A percentile compares a stretch with the other conserved stretches of the same genome.
Evolutionary conservation across 345 rosid genomes (phyloP).

Genomic region (Euphorbia tirucalli): DNA sequence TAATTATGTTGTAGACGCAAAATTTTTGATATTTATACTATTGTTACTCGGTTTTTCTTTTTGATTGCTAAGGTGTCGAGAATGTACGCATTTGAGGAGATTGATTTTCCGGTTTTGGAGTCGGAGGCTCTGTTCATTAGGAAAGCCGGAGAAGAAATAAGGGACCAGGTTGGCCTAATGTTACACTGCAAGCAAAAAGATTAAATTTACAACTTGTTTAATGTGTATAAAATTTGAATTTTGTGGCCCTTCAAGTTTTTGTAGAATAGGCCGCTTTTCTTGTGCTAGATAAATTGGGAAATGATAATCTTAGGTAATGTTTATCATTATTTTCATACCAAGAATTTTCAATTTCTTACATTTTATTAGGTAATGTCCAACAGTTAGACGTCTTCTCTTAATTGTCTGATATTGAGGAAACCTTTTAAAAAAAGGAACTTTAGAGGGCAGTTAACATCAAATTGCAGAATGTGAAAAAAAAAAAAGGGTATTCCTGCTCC

Average conservation of each 20-base stretch:
- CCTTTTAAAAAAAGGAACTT: not conserved
- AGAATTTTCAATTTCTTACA: constrained; percentile 1
- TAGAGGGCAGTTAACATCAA: not conserved
- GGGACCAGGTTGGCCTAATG: constrained; percentile 62
- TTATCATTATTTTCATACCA: not conserved
- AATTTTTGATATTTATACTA: not conserved
- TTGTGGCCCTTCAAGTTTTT: not conserved
- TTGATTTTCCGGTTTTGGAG: constrained; percentile 86
- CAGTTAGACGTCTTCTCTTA: not conserved
- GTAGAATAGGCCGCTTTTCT: not conserved
- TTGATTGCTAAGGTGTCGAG: constrained; percentile 50
- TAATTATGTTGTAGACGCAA: not conserved
- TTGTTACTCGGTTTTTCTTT: not conserved
- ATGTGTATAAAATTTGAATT: not conserved
- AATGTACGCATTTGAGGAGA: constrained; percentile 81
- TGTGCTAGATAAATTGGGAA: not conserved
- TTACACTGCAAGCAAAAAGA: not conserved
- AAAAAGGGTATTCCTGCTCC: not conserved
- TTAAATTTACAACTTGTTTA: not conserved
- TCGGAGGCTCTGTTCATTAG: constrained; percentile 79
- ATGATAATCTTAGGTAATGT: not conserved
- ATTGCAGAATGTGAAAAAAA: not conserved
- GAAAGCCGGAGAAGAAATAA: constrained; percentile 95
- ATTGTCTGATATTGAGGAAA: not conserved
- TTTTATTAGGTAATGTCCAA: not conserved